Evolutionary conservation across 352 stramenopile genomes (phyloP), one percentile per base, ranked within the genome.

Genomic region (Phytophthora melonis): DNA sequence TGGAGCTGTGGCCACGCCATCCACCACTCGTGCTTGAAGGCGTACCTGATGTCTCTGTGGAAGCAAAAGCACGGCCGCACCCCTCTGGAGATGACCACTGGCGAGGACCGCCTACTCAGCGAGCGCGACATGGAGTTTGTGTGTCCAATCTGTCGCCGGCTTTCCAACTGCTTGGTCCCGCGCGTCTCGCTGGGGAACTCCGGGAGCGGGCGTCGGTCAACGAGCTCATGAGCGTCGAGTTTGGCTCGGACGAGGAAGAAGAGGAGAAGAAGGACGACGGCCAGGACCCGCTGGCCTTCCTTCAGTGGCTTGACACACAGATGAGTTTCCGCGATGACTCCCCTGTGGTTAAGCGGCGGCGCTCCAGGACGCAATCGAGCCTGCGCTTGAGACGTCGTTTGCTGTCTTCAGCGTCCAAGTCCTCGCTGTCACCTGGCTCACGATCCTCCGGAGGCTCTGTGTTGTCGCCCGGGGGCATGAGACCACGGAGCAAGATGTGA

Each of bases 1-100:
- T 93, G 85, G 86, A 93, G 79, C 39, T 96, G 89, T 58, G 87
- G 87, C 3, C 89, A 96, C 32, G 62, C 78, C 14, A 84, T 96
- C 39, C 89, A 96, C 45, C 78, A 88, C 39, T 57, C 76, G 0
- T 96, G 89, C 49, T 79, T 96, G 10, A 84, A 91, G 66, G 75
- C 84, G 8, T 96, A 96, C 70, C 47, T 95, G 16, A 68, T 77
- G 58, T 88, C 88, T 7, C 64, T 96, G 5, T 93, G 87, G 86
- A 88, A 91, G 27, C 75, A 91, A 36, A 81, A 87, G 58, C 74
- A 81, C 5, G 63, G 78, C n/a, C 80, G 77, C 21, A 78, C 73
- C 36, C 70, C 80, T 4, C 64, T 87, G 9, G 86, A 91, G 18
- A 70, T 77, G 19, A 52, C 78, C 14, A 79, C 78, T 62, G 74